Base-by-base conservation (phyloP, 192 early-diverging fungal genomes). In the Mortierella alpina region DNA sequence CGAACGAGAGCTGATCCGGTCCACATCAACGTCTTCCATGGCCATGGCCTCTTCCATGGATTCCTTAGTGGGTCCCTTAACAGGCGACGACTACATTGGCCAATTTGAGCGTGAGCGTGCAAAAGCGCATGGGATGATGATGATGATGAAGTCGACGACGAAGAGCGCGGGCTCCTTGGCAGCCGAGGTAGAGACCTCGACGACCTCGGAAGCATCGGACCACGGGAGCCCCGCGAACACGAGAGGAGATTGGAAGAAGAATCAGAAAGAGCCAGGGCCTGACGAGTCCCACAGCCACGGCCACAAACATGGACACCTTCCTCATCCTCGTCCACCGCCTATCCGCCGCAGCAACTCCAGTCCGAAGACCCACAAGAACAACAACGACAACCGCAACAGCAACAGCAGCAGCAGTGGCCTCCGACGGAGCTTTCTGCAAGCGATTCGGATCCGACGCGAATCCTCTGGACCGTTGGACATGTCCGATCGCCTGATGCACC, bases 401-500 rank as follows among this genome's bases (percentile, higher is more conserved):
- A 8, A 7, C 45, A 31, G 31, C 31, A 31, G 31, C 31, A 31
- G 31, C 31, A 31, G 31, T 31, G 9, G 14, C 7, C 2, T 18
- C 11, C 54, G 39, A 59, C 13, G 11, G 41, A 14, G 58, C 23
- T 59, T 31, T 31, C 31, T 31, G 31, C 31, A 31, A 31, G 4
- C 63, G 15, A n/a, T n/a, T 2, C 15, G 31, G 7, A 54, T 54
- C 17, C 48, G 44, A 7, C 62, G 64, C 13, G 58, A 72, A 45
- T 7, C 42, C 17, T 72, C 64, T 0, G 20, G n/a, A 2, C 64
- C 72, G 0, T 66, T 60, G 1, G 66, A 72, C n/a, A 58, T 58
- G 2, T 68, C 70, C 2, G 77, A 80, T 41, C 72, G 68, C 15
- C 40, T 80, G 17, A 80, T 80, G 70, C 59, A 72, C 12, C 64